These are phyloP conservation scores for Peterozyma toletana DNA, from an alignment of 805 yeast genomes.

Conservation along the genomic window DNA sequence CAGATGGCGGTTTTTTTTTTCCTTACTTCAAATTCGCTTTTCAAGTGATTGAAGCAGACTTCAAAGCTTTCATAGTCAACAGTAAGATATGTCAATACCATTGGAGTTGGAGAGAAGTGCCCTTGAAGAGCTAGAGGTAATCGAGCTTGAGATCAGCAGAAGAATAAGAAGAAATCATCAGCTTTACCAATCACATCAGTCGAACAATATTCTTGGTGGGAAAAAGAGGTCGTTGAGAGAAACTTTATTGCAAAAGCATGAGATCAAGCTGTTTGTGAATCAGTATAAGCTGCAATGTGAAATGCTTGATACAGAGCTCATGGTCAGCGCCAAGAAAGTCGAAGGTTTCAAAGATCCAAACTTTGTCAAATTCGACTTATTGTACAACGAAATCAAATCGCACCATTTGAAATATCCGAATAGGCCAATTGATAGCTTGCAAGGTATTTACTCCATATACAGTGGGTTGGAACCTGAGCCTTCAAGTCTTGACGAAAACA, in stretches of 20 bases:
- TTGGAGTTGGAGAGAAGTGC: slow-evolving; percentile 30
- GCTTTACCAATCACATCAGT: slow-evolving; percentile 26
- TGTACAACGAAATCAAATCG: slow-evolving; percentile 22
- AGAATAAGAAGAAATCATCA: slow-evolving; percentile 59
- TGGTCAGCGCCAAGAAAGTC: slow-evolving; percentile 15
- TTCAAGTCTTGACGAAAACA: slow-evolving; percentile 9
- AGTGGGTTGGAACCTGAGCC: slow-evolving; percentile 9
- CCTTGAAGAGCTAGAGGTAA: slow-evolving; percentile 61
- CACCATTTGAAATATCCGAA: slow-evolving; percentile 22
- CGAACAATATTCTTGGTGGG: slow-evolving; percentile 20
- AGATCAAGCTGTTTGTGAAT: slow-evolving; percentile 43
- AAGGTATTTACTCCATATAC: slow-evolving; percentile 24
- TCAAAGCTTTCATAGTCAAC: background rate
- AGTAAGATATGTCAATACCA: slow-evolving; percentile 13
- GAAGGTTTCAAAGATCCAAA: slow-evolving; percentile 7
- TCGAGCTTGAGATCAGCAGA: slow-evolving; percentile 59
- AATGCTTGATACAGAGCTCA: slow-evolving; percentile 4
- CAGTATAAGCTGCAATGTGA: slow-evolving; percentile 31
- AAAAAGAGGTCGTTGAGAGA: slow-evolving; percentile 42
- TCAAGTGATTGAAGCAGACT: background rate
- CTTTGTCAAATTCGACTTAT: slow-evolving; percentile 30
- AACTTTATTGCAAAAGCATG: slow-evolving; percentile 58
- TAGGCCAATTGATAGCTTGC: slow-evolving; percentile 20
- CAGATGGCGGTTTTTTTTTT: background rate
- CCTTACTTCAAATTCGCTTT: background rate